A percentile compares a stretch with the other conserved stretches of the same genome.
Evolutionary conservation across 2,329 filamentous ascomycete species (phyloP).

Genomic region (Xylariaceae sp.): DNA sequence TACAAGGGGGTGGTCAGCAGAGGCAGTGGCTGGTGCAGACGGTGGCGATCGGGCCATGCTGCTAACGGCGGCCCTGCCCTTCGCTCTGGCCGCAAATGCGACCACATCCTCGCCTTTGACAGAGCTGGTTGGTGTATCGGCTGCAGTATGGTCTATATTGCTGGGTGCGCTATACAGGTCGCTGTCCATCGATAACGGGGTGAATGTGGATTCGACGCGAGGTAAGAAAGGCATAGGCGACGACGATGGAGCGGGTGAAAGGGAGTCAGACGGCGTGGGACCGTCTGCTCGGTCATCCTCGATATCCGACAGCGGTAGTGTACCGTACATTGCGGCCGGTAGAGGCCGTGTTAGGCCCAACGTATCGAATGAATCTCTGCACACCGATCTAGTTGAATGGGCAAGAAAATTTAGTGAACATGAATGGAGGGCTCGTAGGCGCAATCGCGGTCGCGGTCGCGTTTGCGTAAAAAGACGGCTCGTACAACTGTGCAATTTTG

Average conservation of each 20-base stretch:
- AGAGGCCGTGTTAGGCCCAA: constrained; percentile 22
- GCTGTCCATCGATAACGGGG: constrained; percentile 33
- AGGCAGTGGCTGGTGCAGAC: constrained; percentile 28
- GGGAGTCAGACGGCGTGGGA: constrained; percentile 24
- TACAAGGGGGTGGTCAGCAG: constrained; percentile 32
- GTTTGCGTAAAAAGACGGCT: not conserved
- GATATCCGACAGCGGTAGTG: constrained; percentile 26
- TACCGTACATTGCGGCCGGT: constrained; percentile 22
- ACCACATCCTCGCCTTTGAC: constrained; percentile 17
- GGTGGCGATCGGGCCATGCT: constrained; percentile 34
- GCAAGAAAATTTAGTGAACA: not conserved
- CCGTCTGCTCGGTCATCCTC: constrained; percentile 25
- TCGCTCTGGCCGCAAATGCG: constrained; percentile 25
- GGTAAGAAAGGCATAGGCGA: constrained; percentile 33
- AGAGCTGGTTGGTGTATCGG: constrained; percentile 8
- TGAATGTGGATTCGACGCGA: constrained; percentile 27
- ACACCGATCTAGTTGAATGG: not conserved
- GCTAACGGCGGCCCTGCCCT: constrained; percentile 21
- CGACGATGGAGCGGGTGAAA: constrained; percentile 29
- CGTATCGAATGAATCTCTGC: not conserved
- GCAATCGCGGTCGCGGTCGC: not conserved
- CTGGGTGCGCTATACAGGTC: constrained; percentile 17
- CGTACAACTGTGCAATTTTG: not conserved
- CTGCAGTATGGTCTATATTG: constrained; percentile 2
- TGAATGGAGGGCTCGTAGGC: not conserved